Evolutionary conservation across 108 stramenopile species (phyloP), one percentile per base, ranked within the genome.

Genomic region (Skeletonema tropicum): DNA sequence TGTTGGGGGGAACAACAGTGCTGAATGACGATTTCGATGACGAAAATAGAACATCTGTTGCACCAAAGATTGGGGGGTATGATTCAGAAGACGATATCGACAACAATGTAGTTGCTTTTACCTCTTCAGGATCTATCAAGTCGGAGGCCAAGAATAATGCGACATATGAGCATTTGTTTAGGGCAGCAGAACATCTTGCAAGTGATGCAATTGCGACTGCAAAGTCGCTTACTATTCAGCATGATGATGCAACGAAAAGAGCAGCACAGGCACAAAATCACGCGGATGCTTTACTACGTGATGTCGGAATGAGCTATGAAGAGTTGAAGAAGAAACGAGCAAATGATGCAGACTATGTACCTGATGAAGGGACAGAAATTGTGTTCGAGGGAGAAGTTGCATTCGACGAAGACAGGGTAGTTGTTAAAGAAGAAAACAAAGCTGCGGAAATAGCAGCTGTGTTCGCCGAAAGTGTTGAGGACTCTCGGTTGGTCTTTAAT

Each of bases 1-100:
- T 83, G 38, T 63, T 45, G 15, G 79, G 73, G 21, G 78, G 78
- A 26, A 69, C 82, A 17, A 82, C 68, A 30, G 88, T 88, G 13
- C 59, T 89, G 25, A 89, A 90, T 76, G 91, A 96, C 55, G 94
- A 93, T 77, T 92, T 77, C 60, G 94, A 93, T 68, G 87, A 89
- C 39, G 88, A 91, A 73, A 90, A 82, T 74, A 80, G 71, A 62
- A 39, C 23, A 41, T 49, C 74, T 42, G 59, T 66, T 49, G 59
- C 71, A 57, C 63, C 64, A 11, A n/a, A 71, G 42, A 63, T 11
- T 74, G 46, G 57, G 17, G 70, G 84, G 46, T 84, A 86, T 19
- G 87, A 83, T 65, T 86, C 83, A 13, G 90, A 88, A 57, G 71
- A 83, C 57, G 84, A 86, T 41, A 49, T 76, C 0, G 80, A 76